Evolutionary conservation across 495 filamentous ascomycete species (phyloP).

Genomic region (Penicillium chermesinum): DNA sequence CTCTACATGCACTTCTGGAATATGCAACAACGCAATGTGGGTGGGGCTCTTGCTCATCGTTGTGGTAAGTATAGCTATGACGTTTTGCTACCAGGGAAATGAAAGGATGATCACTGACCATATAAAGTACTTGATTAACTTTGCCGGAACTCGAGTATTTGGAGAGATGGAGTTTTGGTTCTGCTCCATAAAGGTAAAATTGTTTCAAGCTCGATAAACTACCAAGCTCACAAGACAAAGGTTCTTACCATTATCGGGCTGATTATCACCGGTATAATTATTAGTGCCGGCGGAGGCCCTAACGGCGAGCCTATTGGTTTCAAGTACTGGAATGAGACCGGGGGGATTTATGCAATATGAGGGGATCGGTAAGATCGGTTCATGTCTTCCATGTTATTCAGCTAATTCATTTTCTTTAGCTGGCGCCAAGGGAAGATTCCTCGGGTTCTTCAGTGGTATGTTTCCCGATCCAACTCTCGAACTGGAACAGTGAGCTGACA

Average conservation of each 20-base stretch:
- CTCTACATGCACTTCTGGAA: conserved; percentile 21
- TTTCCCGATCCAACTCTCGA: too few relatives aligned
- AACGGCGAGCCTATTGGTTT: conserved; percentile 29
- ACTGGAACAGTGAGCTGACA: too few relatives aligned
- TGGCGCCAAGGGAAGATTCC: conserved; percentile 16
- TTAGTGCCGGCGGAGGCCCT: conserved; percentile 36
- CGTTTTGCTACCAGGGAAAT: neutral
- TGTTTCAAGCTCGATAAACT: neutral
- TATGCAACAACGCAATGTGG: conserved; percentile 27
- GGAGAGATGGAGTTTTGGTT: conserved; percentile 29
- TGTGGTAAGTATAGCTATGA: conserved; percentile 11
- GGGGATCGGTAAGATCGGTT: conserved; percentile 9
- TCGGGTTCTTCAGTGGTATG: conserved; percentile 16
- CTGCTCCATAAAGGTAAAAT: conserved; percentile 17
- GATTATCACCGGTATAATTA: conserved; percentile 17
- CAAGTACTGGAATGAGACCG: conserved; percentile 23
- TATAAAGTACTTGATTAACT: conserved; percentile 15
- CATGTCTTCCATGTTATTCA: neutral
- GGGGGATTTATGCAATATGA: conserved; percentile 18
- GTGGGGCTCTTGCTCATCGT: conserved; percentile 18
- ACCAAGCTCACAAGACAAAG: neutral
- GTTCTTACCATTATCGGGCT: conserved; percentile 23
- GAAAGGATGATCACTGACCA: neutral
- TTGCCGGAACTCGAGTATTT: conserved; percentile 16
- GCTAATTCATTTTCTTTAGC: neutral